phyloP scores from a whole-genome alignment of 768 basidiomycete species.

The Boletus fagicola region DNA sequence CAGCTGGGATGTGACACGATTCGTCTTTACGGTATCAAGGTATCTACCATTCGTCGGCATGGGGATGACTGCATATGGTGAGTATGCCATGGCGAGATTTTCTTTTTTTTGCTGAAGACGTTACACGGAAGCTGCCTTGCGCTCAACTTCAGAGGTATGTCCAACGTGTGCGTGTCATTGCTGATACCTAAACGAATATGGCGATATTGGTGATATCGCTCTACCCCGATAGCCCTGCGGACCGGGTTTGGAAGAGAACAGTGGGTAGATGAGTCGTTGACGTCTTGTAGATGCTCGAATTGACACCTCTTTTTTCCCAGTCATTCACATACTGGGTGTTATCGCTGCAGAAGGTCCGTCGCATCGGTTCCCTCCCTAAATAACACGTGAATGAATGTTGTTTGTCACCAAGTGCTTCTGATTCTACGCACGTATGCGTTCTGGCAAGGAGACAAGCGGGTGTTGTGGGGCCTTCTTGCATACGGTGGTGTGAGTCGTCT shows the following conservation, averaged over 20 bases:
- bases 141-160: too few relatives aligned
- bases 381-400: background rate
- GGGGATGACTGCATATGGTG: constrained; percentile 15
- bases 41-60: constrained; percentile 20
- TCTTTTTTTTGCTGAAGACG: too few relatives aligned
- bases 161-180: background rate
- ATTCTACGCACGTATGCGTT: too few relatives aligned
- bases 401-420: background rate
- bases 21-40: constrained; percentile 18
- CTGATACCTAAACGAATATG: background rate
- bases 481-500: constrained; percentile 10
- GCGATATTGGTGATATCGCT: background rate
- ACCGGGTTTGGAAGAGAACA: background rate
- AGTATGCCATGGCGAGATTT: background rate
- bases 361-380: background rate
- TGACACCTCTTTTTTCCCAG: background rate
- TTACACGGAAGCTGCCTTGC: too few relatives aligned
- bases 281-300: background rate
- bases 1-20: constrained; percentile 14
- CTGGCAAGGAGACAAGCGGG: too few relatives aligned
- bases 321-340: constrained; percentile 10
- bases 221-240: constrained; percentile 1
- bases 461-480: too few relatives aligned
- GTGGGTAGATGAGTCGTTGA: constrained; percentile 2
- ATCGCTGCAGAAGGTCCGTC: constrained; percentile 11